phyloP scores from a whole-genome alignment of 306 rosid genomes.

The Prunus padus region DNA sequence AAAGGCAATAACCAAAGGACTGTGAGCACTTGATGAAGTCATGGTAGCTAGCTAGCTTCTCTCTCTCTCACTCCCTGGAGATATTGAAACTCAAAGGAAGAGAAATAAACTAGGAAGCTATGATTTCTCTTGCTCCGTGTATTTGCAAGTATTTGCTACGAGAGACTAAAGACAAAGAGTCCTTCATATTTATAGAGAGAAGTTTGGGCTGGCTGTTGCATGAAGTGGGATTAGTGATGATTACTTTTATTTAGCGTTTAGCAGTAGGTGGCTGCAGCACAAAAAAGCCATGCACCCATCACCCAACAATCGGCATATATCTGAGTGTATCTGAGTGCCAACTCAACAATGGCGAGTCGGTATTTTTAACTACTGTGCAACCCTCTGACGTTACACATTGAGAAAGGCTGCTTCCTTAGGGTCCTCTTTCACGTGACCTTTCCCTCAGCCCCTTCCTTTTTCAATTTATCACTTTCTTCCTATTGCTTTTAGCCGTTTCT shows the following conservation, averaged over 20 bases:
- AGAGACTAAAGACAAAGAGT: slow-evolving; percentile 10
- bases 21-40: slow-evolving; percentile 25
- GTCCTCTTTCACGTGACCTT: slow-evolving; percentile 22
- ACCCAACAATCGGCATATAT: background rate
- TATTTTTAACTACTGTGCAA: slow-evolving; percentile 6
- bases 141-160: background rate
- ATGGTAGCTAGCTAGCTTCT: slow-evolving; percentile 10
- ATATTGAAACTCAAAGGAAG: slow-evolving; percentile 4
- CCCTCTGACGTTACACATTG: slow-evolving; percentile 32
- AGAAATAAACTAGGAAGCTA: slow-evolving; percentile 8
- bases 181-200: slow-evolving; percentile 47
- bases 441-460: slow-evolving; percentile 1
- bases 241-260: slow-evolving; percentile 14
- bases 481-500: slow-evolving; percentile 18
- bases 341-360: slow-evolving; percentile 3
- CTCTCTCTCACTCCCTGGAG: background rate
- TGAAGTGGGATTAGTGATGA: slow-evolving; percentile 28
- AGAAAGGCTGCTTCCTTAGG: slow-evolving; percentile 19
- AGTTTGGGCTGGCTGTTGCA: slow-evolving; percentile 21
- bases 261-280: slow-evolving; percentile 34
- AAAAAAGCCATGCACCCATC: slow-evolving; percentile 33
- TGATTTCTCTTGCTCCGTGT: background rate
- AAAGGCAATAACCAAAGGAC: slow-evolving; percentile 43
- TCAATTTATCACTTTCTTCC: background rate
- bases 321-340: background rate